Evolutionary conservation across 2,329 filamentous ascomycete species (phyloP), one percentile per base, ranked within the genome.

Genomic region (Dactylellina sp.): DNA sequence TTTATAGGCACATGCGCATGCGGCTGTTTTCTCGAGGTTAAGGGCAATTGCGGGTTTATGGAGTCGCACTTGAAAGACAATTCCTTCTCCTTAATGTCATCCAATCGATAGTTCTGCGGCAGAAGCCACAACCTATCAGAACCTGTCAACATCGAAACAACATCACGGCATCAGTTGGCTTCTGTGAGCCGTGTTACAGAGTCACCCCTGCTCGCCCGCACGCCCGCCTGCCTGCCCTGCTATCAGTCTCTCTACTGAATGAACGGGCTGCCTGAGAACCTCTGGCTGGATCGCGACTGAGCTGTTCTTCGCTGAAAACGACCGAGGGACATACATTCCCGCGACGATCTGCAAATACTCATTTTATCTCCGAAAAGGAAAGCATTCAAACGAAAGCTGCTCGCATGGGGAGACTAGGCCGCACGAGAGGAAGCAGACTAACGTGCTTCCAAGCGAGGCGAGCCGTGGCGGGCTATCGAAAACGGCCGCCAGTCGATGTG

Each of bases 311-410:
- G 28, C 28, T 9, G 28, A 32, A 32, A 32, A 32, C 9, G 9
- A 5, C 28, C 9, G 28, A 32, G 28, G 28, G 28, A 4, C 28
- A 32, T 4, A 32, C 28, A 53, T 49, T 57, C 53, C 28, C 32
- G 20, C 28, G 59, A 35, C 7, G 59, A 72, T 72, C 59, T 59
- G 59, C 59, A 59, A 28, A 42, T 42, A 35, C 66, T 72, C 60
- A 72, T 72, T 72, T 72, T 72, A 72, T 72, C 66, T 65, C 66
- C 66, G 59, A 72, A 64, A 66, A 52, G 59, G 60, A 62, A 64
- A 72, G 42, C 59, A 46, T 65, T 60, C 55, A 64, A 71, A 64
- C 59, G 53, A 59, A 72, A 65, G 68, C 53, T 39, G 35, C 50
- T 52, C 65, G 52, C 42, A 44, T 32, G 53, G 24, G n/a, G n/a